Base-by-base conservation (phyloP, 257 asterid species). In the Petunia secreta region DNA sequence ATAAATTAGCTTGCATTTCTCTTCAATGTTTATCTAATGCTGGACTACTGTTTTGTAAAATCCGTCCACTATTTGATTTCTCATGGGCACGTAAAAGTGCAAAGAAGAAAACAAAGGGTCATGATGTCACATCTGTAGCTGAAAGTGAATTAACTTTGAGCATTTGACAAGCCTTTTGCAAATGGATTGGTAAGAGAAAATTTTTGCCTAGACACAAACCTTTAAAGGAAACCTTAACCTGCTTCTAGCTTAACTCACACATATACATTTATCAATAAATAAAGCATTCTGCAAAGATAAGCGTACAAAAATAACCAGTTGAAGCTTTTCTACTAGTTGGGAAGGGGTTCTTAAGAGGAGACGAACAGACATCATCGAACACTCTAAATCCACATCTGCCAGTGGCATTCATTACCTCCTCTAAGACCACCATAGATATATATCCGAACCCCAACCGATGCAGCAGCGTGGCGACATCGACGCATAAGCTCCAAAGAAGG, bases 391-490 rank as follows among this genome's bases (percentile, higher is more conserved):
- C 64, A 76, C 53, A 64, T 48, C 16, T 50, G 38, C n/a, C 77
- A 59, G 79, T 64, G 53, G 80, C 82, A 48, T 52, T 57, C 38
- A 63, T 87, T 83, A 96, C 99, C 99, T 91, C 99, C 98, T 87
- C 85, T 94, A 37, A 96, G 87, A 83, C 99, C 99, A 76, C 99
- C 99, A 80, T 90, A 86, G 86, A 84, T 65, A 89, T 96, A 96
- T 83, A 96, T 90, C 79, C 95, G 89, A 71, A 88, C 91, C 73
- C 98, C 99, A 83, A 94, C 97, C 78, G 99, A 91, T 84, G 99
- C 98, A 85, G 98, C 98, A 37, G 98, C 99, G 82, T 96, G 99
- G 80, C 99, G 98, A 84, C 98, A 94, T 71, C 99, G 92, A 77
- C 96, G 93, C 98, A 94, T 91, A 53, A 91, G 80, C 87, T 94